Percentiles rank a stretch among this genome's conserved stretches.
These are phyloP conservation scores for Dactylellina haptotyla DNA, from an alignment of 2,329 filamentous ascomycete genomes.

Conservation along the genomic window DNA sequence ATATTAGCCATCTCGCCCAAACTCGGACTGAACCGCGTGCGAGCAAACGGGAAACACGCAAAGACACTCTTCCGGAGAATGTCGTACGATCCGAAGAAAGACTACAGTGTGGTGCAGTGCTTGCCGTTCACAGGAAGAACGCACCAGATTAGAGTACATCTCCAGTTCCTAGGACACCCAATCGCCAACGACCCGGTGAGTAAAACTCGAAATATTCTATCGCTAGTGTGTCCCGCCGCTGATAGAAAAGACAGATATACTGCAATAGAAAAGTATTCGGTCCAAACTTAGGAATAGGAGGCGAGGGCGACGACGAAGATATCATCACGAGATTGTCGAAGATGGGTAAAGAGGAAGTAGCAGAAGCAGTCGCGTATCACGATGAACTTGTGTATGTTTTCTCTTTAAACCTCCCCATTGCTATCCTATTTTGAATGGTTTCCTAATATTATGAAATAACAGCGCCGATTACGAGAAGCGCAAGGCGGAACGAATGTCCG, in stretches of 20 bases:
- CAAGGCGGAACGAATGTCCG: constrained; percentile 93
- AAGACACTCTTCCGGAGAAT: constrained; percentile 90
- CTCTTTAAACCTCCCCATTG: neutral
- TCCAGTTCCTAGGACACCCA: constrained; percentile 92
- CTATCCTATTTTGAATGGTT: neutral
- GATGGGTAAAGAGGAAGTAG: constrained; percentile 94
- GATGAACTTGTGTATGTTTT: constrained; percentile 82
- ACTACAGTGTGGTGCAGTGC: constrained; percentile 94
- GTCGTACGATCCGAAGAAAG: constrained; percentile 87
- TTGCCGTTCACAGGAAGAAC: constrained; percentile 92
- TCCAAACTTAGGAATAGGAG: constrained; percentile 73
- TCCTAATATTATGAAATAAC: neutral
- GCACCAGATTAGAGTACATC: constrained; percentile 92
- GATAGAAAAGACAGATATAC: constrained; percentile 72
- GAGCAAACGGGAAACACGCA: constrained; percentile 89
- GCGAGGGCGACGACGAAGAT: constrained; percentile 73
- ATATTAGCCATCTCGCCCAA: constrained; percentile 95
- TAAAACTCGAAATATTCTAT: neutral
- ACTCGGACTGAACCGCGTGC: constrained; percentile 90
- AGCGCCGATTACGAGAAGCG: constrained; percentile 78
- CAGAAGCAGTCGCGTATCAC: constrained; percentile 90
- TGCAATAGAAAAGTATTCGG: constrained; percentile 94
- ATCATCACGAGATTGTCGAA: constrained; percentile 83
- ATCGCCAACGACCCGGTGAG: constrained; percentile 86
- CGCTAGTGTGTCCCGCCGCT: neutral